A percentile compares a stretch with the other conserved stretches of the same genome.
phyloP scores from a whole-genome alignment of 106 monocot species.

The Dendrobium catenatum region DNA sequence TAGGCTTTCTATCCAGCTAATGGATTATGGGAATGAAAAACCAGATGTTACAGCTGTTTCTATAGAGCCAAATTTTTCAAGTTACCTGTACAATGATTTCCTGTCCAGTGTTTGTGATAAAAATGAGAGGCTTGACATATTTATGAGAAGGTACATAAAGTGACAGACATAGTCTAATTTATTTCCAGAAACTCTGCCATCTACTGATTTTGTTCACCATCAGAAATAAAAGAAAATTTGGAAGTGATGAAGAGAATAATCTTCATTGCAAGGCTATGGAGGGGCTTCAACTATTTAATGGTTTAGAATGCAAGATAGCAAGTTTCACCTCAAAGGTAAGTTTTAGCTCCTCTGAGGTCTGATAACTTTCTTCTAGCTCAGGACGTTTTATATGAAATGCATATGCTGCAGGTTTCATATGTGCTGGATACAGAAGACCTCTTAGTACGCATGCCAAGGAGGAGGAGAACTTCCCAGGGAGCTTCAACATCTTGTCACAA shows the following conservation, averaged over 20 bases:
- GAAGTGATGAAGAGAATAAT: conserved; percentile 34
- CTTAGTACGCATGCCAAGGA: conserved; percentile 35
- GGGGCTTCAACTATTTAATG: conserved; percentile 48
- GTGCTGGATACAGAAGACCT: conserved; percentile 68
- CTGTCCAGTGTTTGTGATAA: conserved; percentile 27
- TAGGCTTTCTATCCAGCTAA: conserved; percentile 57
- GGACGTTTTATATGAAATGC: neutral
- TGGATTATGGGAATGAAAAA: conserved; percentile 65
- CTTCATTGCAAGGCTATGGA: conserved; percentile 46
- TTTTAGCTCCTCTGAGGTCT: neutral
- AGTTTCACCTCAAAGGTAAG: conserved; percentile 67
- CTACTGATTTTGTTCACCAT: neutral
- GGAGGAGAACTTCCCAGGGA: conserved; percentile 14
- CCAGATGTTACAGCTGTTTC: conserved; percentile 63
- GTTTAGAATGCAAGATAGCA: conserved; percentile 84
- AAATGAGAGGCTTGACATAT: conserved; percentile 25
- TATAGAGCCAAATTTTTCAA: conserved; percentile 61
- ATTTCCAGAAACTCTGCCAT: neutral
- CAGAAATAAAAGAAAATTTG: conserved; percentile 65
- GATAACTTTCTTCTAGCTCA: neutral
- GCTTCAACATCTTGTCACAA: neutral
- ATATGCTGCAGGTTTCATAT: conserved; percentile 43
- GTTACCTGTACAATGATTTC: conserved; percentile 63
- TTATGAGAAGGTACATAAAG: conserved; percentile 32
- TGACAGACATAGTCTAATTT: neutral